Base-by-base conservation (phyloP, 495 filamentous ascomycete species). In the Annulohypoxylon nitens region DNA sequence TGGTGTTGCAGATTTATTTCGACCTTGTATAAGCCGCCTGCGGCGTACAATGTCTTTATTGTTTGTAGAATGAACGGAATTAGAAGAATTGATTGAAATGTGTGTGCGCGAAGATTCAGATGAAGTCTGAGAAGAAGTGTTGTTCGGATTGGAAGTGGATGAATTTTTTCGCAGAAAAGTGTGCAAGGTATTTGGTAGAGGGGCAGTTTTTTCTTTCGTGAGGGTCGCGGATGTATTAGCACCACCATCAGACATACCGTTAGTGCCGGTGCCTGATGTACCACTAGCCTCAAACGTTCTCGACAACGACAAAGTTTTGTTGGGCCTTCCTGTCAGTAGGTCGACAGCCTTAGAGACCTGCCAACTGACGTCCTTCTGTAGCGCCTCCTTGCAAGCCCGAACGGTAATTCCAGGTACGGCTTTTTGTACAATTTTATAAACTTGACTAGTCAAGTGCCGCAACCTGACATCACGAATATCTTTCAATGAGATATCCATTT, bases 391-490 rank as follows among this genome's bases (percentile, higher is more conserved):
- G 41, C 75, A 79, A 14, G 69, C 75, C 34, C 54, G 67, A 16
- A 77, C 36, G 6, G 75, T 77, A 60, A 77, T 67, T 3, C 47
- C 54, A 16, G 77, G 75, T 20, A 48, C 59, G 1, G 20, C 58
- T 33, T 71, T 76, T 11, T 69, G 71, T 0, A 77, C 75, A 23
- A 77, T 79, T 20, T 66, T 76, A 37, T 79, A 74, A 14, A 79
- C 77, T n/a, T 79, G 75, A 12, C 64, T 55, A 1, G 75, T 77
- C 12, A 79, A 43, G 33, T 74, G 64, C 6, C 77, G 72, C 16
- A 79, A 45, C 54, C 77, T 74, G 25, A 79, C 16, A 69, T 77
- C 75, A 18, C 64, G 75, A 54, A 79, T 79, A 50, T 79, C 75
- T 3, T 55, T 74, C 2, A 77, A 59, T n/a, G 71, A 53, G 1